Evolutionary conservation across 179 eudicot genomes (phyloP).

Genomic region (Beta lomatogona): DNA sequence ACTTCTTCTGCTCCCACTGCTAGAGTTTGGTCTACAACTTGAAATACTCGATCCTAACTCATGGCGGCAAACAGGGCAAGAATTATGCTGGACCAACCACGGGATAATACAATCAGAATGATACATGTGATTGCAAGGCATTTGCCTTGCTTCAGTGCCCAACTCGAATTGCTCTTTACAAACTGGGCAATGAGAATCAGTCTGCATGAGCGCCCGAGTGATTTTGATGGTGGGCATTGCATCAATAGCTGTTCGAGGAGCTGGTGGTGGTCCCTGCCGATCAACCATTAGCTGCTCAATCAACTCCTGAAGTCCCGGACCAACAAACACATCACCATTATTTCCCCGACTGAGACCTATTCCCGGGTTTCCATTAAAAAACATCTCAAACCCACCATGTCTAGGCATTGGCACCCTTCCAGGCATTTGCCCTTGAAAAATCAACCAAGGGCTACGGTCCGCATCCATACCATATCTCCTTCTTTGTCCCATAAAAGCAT

Average conservation of each 20-base stretch:
- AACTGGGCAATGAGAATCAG: slow-evolving; percentile 60
- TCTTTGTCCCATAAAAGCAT: slow-evolving; percentile 63
- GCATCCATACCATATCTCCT: slow-evolving; percentile 48
- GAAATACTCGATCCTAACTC: slow-evolving; percentile 43
- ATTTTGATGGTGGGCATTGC: slow-evolving; percentile 64
- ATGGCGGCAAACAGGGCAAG: slow-evolving; percentile 67
- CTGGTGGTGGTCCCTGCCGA: slow-evolving; percentile 62
- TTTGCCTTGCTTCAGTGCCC: slow-evolving; percentile 56
- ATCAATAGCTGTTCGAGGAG: slow-evolving; percentile 62
- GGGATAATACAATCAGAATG: slow-evolving; percentile 83
- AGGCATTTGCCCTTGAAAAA: slow-evolving; percentile 76
- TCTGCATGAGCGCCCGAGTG: slow-evolving; percentile 47
- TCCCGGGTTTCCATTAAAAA: slow-evolving; percentile 58
- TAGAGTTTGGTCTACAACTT: slow-evolving; percentile 27
- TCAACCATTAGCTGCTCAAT: slow-evolving; percentile 65
- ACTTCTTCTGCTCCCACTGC: slow-evolving; percentile 42
- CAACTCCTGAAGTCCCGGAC: slow-evolving; percentile 87
- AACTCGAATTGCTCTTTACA: slow-evolving; percentile 75
- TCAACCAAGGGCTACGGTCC: slow-evolving; percentile 63
- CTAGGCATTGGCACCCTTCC: slow-evolving; percentile 45
- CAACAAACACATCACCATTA: slow-evolving; percentile 78
- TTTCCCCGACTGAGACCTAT: slow-evolving; percentile 64
- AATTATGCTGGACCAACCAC: slow-evolving; percentile 68
- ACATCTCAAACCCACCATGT: slow-evolving; percentile 55
- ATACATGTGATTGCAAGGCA: slow-evolving; percentile 79